Conservation (phyloP, 2,329 filamentous ascomycete species). For the Penicillium sp. region DNA sequence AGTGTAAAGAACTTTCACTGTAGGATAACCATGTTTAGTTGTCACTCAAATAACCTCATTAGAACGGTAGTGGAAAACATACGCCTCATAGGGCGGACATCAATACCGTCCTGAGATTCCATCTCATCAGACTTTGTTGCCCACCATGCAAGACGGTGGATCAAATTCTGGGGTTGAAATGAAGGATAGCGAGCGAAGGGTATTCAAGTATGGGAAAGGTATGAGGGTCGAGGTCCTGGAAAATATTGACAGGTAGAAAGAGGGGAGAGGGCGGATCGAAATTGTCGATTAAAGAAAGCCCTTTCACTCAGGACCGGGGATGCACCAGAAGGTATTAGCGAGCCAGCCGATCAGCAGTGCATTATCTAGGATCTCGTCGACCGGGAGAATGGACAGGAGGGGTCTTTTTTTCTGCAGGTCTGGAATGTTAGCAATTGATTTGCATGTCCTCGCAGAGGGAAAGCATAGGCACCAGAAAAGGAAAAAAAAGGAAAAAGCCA, state of each 20-base stretch:
- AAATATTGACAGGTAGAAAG: conserved; percentile 5
- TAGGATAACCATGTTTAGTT: conserved; percentile 18
- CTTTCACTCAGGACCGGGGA: conserved; percentile 8
- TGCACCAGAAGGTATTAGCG: conserved; percentile 4
- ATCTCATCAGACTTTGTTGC: conserved; percentile 33
- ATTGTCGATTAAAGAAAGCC: conserved; percentile 10
- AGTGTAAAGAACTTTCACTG: conserved; percentile 95
- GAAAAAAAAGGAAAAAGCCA: conserved; percentile 9
- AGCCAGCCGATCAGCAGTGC: conserved; percentile 19
- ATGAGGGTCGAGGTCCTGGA: background rate
- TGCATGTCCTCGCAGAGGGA: conserved; percentile 6
- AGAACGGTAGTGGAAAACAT: conserved; percentile 38
- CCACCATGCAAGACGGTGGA: conserved; percentile 30
- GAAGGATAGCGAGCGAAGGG: conserved; percentile 4
- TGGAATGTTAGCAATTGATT: conserved; percentile 29
- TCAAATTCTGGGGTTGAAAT: background rate
- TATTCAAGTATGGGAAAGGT: background rate
- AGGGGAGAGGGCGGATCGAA: background rate
- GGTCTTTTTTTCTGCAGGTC: conserved; percentile 18
- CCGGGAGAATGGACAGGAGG: conserved; percentile 33
- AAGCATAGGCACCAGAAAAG: background rate
- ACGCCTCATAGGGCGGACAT: conserved; percentile 66
- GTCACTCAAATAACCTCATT: background rate
- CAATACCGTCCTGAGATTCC: conserved; percentile 53
- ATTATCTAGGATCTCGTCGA: conserved; percentile 27